Base-by-base conservation (phyloP, 176 grass and related monocot species). In the Avena sativa region DNA sequence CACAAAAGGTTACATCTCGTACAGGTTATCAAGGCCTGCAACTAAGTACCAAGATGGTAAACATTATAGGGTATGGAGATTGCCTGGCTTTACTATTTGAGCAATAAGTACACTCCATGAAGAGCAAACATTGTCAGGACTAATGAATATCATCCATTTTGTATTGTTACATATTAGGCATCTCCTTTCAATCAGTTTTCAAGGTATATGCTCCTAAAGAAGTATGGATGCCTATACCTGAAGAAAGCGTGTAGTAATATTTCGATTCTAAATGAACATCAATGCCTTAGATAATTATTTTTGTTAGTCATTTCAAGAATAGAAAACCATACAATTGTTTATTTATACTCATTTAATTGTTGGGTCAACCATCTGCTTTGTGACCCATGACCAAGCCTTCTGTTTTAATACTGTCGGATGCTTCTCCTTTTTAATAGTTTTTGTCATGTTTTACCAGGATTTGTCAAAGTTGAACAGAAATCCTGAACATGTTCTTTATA, bases 381-480 rank as follows among this genome's bases (percentile, higher is more conserved):
- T 32, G 9, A 78, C 36, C 9, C 49, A 71, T 78, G 10, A 44
- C 70, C 20, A 51, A 75, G 12, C 20, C 23, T 52, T 75, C 30
- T 3, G 47, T 85, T 64, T 79, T 13, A 17, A 14, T 82, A 55
- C 71, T 40, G 30, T 56, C 17, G 71, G 32, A 73, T 72, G 36
- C 44, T 76, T 88, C 62, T 55, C 43, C 19, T 65, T 74, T 30
- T 65, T 47, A 62, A 62, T 70, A 53, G 86, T 82, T 65, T 74
- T 52, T 63, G 8, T 65, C 69, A 77, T 87, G 63, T 64, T 86
- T 63, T 82, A 77, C 40, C 80, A 98, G 93, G 94, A 98, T 89
- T 90, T 98, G 88, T 90, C 92, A 49, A 96, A 98, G 85, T 71
- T 98, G 87, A 98, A 98, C 48, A 93, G 97, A 84, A 95, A 96